These are phyloP conservation scores for Exsudoporus floridanus DNA, from an alignment of 1,284 basidiomycete genomes.

Conservation along the genomic window DNA sequence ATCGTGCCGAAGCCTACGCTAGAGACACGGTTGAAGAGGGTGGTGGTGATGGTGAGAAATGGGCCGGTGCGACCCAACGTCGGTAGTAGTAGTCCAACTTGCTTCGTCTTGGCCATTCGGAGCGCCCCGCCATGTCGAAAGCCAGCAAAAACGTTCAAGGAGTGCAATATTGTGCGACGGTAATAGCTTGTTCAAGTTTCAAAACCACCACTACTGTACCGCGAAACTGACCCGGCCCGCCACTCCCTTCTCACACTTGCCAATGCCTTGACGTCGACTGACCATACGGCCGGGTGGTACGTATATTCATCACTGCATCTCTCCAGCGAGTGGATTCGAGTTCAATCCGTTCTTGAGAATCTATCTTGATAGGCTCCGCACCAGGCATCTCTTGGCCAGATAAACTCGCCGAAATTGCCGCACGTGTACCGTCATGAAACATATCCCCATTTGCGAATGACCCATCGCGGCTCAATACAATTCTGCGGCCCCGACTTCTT, in stretches of 20 bases:
- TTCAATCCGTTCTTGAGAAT: not conserved
- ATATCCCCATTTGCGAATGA: no score
- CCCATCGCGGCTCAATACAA: not conserved
- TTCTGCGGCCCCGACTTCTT: not conserved
- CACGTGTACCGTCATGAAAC: not conserved
- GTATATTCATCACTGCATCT: not conserved
- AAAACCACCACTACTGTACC: not conserved
- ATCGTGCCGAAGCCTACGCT: conserved; percentile 3
- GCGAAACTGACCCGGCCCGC: not conserved
- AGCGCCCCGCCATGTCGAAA: not conserved
- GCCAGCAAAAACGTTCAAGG: not conserved
- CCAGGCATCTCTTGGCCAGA: not conserved
- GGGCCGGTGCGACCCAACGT: not conserved
- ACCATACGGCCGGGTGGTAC: not conserved
- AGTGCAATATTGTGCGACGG: not conserved
- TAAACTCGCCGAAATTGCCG: not conserved
- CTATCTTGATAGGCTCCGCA: not conserved
- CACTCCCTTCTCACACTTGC: not conserved
- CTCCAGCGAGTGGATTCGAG: not conserved
- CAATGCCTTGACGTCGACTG: not conserved
- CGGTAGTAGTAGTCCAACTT: not conserved
- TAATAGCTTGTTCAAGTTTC: not conserved
- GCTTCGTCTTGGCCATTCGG: not conserved
- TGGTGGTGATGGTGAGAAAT: conserved; percentile 8
- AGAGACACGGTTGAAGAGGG: not conserved